Evolutionary conservation across 495 filamentous ascomycete genomes (phyloP), one percentile per base, ranked within the genome.

Genomic region (Opeltia flavorubescens): DNA sequence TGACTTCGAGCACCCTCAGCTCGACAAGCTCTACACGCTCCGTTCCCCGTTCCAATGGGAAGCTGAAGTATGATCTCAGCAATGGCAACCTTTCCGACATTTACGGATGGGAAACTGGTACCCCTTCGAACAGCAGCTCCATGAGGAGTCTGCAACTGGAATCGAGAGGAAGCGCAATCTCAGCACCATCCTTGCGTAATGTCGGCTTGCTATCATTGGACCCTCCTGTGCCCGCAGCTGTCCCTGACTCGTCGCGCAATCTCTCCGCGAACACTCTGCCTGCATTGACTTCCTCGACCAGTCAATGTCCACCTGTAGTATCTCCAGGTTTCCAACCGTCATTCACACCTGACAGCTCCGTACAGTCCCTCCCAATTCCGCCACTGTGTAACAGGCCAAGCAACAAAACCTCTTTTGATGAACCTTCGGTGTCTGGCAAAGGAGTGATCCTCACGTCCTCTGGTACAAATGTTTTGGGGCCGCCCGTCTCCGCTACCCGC

Each of bases 381-480:
- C 25, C 26, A 28, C 4, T 7, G 6, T 21, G 25, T 5, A 43
- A n/a, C 40, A 46, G 46, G 0, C 34, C 46, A 21, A 29, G 39
- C n/a, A 18, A 50, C 12, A 44, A 23, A 7, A 43, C 48, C 4
- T 15, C 36, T 15, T 12, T 53, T 4, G 43, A 52, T 18, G 28
- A 25, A 15, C 49, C 47, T 17, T 8, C 24, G 1, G 26, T 21
- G 15, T 23, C 17, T 18, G 41, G 40, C 29, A 47, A 52, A 21
- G 52, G 46, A 34, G 44, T 58, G 23, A 53, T 31, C 18, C 38
- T 41, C 38, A 41, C 6, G 7, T 58, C 55, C n/a, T 25, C 29
- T 15, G 55, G 55, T 3, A n/a, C 18, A 15, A 55, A 55, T 21
- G 38, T 58, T 26, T 38, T 58, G 2, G 52, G 52, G 31, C 49